Evolutionary conservation across 192 early-diverging fungal genomes (phyloP), one percentile per base, ranked within the genome.

Genomic region (Rhizophagus prolifer): DNA sequence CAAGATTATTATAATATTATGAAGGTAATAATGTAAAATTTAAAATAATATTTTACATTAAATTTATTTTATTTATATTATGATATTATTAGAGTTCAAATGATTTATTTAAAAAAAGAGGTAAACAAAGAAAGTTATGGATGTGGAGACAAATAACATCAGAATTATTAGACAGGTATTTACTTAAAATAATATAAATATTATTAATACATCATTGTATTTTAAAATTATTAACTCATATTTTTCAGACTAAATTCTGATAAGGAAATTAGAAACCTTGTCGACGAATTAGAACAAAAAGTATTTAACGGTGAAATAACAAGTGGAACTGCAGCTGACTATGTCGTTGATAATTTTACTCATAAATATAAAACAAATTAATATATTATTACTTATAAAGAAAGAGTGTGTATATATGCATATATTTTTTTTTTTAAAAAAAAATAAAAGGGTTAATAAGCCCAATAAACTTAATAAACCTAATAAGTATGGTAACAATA

Each of bases 101-200:
- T 1, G 80, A 85, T 23, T 46, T 82, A 25, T 69, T 74, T 66
- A 59, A 58, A 60, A 85, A 85, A 68, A 85, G 92, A n/a, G 89
- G 86, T n/a, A 54, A 78, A 16, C 92, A 93, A 70, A 80, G 86
- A 47, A 81, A 83, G 74, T 81, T 87, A 65, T 91, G 89, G 89
- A 92, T 93, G 90, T 93, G 91, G 91, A 80, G 86, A 28, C 87
- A 88, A 69, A 85, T 92, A n/a, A 84, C 79, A 5, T 84, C 88
- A 1, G 90, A 91, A 76, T 70, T 93, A n/a, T 62, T 91, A 34
- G 83, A 85, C 74, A 75, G 83, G 86, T 86, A 83, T 62, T 13
- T 65, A 25, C 8, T 71, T 25, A 38, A 31, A 19, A 16, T 21
- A 25, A n/a, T 2, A 26, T 1, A 64, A 12, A n/a, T 2, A 26